phyloP scores from a whole-genome alignment of 345 rosid species.

The Bretschneidera sinensis region DNA sequence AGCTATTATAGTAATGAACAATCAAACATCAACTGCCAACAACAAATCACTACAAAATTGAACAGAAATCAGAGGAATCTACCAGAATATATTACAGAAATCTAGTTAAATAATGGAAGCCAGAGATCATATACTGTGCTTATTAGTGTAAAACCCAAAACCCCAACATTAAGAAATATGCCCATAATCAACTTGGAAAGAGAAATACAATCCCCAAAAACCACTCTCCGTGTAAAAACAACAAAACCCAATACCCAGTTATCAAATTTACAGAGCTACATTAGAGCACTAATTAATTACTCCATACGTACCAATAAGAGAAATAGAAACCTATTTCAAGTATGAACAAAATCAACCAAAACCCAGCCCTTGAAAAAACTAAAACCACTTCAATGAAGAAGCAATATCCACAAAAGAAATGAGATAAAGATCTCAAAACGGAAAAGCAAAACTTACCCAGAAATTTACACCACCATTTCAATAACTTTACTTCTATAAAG shows the following conservation, averaged over 20 bases:
- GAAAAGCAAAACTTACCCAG: conserved; percentile 15
- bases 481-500: not conserved
- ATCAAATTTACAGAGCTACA: conserved; percentile 14
- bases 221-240: conserved; percentile 42
- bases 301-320: not conserved
- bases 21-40: conserved; percentile 41
- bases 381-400: not conserved
- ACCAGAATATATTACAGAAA: conserved; percentile 34
- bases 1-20: conserved; percentile 19
- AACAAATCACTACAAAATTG: conserved; percentile 32
- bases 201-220: conserved; percentile 35
- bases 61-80: conserved; percentile 41
- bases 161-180: conserved; percentile 22
- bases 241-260: conserved; percentile 32
- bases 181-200: conserved; percentile 24
- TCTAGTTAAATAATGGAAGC: conserved; percentile 23
- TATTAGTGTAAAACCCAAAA: conserved; percentile 14
- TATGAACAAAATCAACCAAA: not conserved
- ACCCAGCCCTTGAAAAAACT: conserved; percentile 7
- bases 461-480: conserved; percentile 5
- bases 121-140: conserved; percentile 19
- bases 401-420: conserved; percentile 6
- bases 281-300: not conserved
- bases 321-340: conserved; percentile 22
- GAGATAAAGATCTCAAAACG: not conserved